These are phyloP conservation scores for Lyophyllum atratum DNA, from an alignment of 768 basidiomycete species.

Conservation along the genomic window DNA sequence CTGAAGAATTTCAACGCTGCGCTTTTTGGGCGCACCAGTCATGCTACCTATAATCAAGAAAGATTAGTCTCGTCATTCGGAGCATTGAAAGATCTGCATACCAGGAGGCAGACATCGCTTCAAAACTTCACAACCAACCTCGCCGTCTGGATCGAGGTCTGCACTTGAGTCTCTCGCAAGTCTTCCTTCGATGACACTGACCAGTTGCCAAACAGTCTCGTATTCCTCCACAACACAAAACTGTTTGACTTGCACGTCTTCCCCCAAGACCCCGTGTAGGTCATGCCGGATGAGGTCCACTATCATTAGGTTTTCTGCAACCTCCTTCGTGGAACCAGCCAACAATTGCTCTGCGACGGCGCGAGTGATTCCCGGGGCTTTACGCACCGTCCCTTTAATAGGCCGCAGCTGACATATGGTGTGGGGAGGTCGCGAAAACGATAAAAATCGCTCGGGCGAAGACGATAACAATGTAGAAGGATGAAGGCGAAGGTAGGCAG, in stretches of 20 bases:
- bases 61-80: not conserved
- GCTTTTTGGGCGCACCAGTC: constrained; percentile 97
- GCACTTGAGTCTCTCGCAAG: constrained; percentile 32
- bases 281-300: constrained; percentile 96
- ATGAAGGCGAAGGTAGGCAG: constrained; percentile 76
- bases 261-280: constrained; percentile 80
- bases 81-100: constrained; percentile 23
- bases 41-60: constrained; percentile 69
- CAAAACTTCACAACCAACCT: constrained; percentile 79
- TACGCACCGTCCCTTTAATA: constrained; percentile 90
- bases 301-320: constrained; percentile 98
- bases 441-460: constrained; percentile 91
- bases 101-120: constrained; percentile 85
- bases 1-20: constrained; percentile 88
- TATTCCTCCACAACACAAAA: constrained; percentile 92
- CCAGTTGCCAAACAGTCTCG: constrained; percentile 93
- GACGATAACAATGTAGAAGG: constrained; percentile 81
- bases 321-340: constrained; percentile 77
- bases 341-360: constrained; percentile 66
- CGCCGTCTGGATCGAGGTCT: constrained; percentile 40
- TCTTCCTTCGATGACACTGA: constrained; percentile 87
- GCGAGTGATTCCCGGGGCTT: constrained; percentile 62
- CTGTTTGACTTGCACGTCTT: constrained; percentile 78
- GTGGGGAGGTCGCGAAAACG: constrained; percentile 66
- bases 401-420: constrained; percentile 82